Conservation (phyloP, 345 rosid species). For the Populus pruinosa region DNA sequence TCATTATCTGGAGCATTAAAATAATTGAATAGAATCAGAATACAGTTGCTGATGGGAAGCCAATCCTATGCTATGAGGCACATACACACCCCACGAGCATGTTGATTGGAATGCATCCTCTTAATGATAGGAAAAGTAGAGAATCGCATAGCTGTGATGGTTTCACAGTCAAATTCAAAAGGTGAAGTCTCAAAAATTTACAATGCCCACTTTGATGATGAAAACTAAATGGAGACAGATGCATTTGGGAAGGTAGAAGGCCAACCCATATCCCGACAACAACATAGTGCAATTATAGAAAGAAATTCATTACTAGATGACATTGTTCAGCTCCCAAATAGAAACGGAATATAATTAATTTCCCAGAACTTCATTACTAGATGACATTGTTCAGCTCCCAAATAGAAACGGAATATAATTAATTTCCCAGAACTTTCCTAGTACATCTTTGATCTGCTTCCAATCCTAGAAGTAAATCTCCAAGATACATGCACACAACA, state of each 20-base stretch:
- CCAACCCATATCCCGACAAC: background rate
- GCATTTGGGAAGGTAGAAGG: background rate
- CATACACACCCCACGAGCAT: too few relatives aligned
- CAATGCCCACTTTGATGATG: background rate
- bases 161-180: background rate
- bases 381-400: background rate
- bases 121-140: background rate
- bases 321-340: background rate
- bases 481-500: background rate
- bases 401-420: background rate
- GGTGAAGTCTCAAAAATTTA: background rate
- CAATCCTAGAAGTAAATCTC: background rate
- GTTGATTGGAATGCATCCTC: background rate
- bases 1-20: too few relatives aligned
- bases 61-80: too few relatives aligned
- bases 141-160: background rate
- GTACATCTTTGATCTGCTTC: background rate
- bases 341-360: background rate
- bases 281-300: background rate
- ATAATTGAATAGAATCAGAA: too few relatives aligned
- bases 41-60: too few relatives aligned
- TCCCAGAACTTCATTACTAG: background rate
- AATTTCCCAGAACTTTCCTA: background rate
- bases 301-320: background rate
- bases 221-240: background rate